These are phyloP conservation scores for Leucoagaricus sp. DNA, from an alignment of 1,284 basidiomycete genomes.

Conservation along the genomic window DNA sequence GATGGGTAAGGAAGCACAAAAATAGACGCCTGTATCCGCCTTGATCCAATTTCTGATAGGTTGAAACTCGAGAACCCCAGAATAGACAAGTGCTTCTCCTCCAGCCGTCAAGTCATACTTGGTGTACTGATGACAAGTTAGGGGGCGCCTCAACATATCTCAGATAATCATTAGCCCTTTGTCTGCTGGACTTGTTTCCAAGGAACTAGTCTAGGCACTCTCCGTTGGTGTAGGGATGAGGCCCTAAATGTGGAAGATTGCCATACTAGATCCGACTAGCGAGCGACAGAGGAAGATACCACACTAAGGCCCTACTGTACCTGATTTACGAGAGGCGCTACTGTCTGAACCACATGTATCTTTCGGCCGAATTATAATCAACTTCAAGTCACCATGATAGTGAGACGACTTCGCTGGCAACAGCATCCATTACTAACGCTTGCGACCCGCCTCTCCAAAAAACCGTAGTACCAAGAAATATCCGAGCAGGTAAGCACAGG, in stretches of 20 bases:
- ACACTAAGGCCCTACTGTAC: background rate
- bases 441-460: background rate
- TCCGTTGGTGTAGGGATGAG: too few species aligned
- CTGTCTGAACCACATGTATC: background rate
- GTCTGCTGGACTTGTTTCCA: too few species aligned
- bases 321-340: constrained; percentile 8
- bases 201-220: too few species aligned
- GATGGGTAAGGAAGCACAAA: constrained; percentile 3
- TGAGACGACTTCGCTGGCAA: background rate
- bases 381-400: background rate
- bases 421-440: background rate
- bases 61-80: too few species aligned
- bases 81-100: too few species aligned
- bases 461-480: background rate
- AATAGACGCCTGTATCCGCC: background rate
- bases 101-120: too few species aligned
- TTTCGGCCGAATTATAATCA: constrained; percentile 9
- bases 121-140: too few species aligned
- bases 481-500: background rate
- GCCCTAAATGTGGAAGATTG: too few species aligned
- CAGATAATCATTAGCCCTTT: too few species aligned
- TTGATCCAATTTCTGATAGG: background rate
- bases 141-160: too few species aligned
- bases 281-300: background rate
- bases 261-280: too few species aligned